These are phyloP conservation scores for Canavalia ensiformis DNA, from an alignment of 306 rosid species.

Conservation along the genomic window DNA sequence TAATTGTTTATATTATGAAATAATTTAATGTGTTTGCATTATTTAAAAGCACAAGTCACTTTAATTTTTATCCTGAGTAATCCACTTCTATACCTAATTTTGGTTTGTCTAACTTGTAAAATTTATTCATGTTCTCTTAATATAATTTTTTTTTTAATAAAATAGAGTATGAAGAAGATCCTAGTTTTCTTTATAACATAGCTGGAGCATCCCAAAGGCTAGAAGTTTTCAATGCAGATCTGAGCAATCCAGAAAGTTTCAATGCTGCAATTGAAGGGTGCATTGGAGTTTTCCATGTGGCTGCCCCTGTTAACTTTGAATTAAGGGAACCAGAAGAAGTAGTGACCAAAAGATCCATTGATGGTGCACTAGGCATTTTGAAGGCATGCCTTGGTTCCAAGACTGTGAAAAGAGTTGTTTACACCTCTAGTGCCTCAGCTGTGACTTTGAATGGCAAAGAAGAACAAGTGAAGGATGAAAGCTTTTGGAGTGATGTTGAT, in stretches of 20 bases:
- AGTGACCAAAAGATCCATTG: slow-evolving; percentile 57
- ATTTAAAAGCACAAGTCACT: too few relatives aligned
- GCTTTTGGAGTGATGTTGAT: slow-evolving; percentile 62
- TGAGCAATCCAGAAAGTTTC: slow-evolving; percentile 62
- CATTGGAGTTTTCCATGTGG: slow-evolving; percentile 67
- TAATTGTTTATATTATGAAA: too few relatives aligned
- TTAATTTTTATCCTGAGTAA: too few relatives aligned
- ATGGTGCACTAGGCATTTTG: slow-evolving; percentile 67
- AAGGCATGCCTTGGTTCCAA: slow-evolving; percentile 56
- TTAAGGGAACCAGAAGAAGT: slow-evolving; percentile 56
- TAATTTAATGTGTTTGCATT: too few relatives aligned
- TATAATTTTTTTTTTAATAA: not conserved
- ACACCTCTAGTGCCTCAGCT: slow-evolving; percentile 65
- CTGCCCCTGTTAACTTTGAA: slow-evolving; percentile 48
- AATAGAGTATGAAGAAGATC: slow-evolving; percentile 53
- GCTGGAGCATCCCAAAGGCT: slow-evolving; percentile 65
- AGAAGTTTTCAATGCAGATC: slow-evolving; percentile 61
- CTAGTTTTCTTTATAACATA: slow-evolving; percentile 59
- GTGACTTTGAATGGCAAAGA: slow-evolving; percentile 29
- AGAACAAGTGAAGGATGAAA: slow-evolving; percentile 57
- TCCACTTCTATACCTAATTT: too few relatives aligned
- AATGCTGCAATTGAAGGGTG: slow-evolving; percentile 63
- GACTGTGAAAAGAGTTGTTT: slow-evolving; percentile 66
- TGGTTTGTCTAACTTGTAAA: too few relatives aligned
- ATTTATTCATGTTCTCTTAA: too few relatives aligned